Base-by-base conservation (phyloP, 768 basidiomycete genomes). In the Tricholoma sp. region DNA sequence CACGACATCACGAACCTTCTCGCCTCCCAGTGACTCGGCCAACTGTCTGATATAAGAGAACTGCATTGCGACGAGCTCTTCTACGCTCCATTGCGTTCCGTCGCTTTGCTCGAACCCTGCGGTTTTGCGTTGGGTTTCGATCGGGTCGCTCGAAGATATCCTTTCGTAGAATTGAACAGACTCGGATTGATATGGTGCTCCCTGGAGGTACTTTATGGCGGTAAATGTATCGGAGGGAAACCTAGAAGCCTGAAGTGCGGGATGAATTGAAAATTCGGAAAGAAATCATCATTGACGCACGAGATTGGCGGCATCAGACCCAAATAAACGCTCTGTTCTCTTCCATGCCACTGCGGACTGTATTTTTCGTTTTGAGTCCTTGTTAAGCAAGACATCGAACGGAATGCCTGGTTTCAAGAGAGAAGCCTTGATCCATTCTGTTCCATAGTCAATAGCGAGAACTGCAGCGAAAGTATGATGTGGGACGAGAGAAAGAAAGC, bases 361-460 rank as follows among this genome's bases (percentile, higher is more conserved):
- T 31, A 97, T 92, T 74, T 98, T 98, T 57, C 97, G 80, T 75
- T 98, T 98, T 29, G 94, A 97, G 69, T 98, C 96, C 69, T 91
- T 91, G 76, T 98, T 97, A 55, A 98, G 77, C 28, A 99, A 79
- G 31, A 99, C 91, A 72, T 99, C 97, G 64, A 99, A 96, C 4
- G 96, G 94, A 32, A 91, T 73, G 45, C 93, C 94, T 1, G 94
- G 94, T 66, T 94, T 95, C 80, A 98, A 88, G 56, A 98, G 76
- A 4, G 94, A 95, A 29, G 94, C 91, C 72, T 98, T 99, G 66
- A 95, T 98, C 82, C 87, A 95, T 74, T 98, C 97, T 15, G 91
- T 83, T 68, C 97, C 97, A 82, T 97, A 98, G 84, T 99, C 97
- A 66, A 99, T 91, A 17, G 95, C 95, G 49, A 99, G 82, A 11